Percentiles rank a stretch among this genome's conserved stretches.
These are phyloP conservation scores for Fagus sylvatica DNA, from an alignment of 306 rosid species.

Conservation along the genomic window DNA sequence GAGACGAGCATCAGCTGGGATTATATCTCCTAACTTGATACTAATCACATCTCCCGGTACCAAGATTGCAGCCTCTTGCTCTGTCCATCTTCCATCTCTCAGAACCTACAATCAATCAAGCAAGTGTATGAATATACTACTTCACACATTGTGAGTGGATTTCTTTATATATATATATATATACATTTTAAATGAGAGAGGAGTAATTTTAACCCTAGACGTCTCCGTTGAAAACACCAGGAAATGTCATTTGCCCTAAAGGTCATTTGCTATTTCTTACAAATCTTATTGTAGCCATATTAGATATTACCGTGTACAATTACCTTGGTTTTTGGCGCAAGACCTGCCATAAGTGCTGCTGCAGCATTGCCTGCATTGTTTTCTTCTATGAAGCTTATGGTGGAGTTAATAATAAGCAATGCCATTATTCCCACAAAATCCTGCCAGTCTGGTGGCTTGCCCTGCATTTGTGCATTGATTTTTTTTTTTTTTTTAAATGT, in stretches of 20 bases:
- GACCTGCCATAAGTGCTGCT: conserved; percentile 94
- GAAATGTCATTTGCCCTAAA: too few species aligned
- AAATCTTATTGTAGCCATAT: not conserved
- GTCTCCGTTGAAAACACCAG: too few species aligned
- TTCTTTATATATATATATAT: not conserved
- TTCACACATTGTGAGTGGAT: not conserved
- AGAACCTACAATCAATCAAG: conserved; percentile 44
- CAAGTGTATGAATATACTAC: not conserved
- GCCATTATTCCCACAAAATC: conserved; percentile 70
- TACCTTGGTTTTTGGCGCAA: conserved; percentile 91
- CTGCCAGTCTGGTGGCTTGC: conserved; percentile 86
- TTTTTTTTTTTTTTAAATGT: too few species aligned
- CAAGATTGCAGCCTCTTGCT: conserved; percentile 72
- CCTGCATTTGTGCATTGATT: conserved; percentile 37
- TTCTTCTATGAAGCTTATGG: conserved; percentile 88
- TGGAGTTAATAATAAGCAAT: conserved; percentile 75
- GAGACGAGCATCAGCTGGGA: conserved; percentile 92
- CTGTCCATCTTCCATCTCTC: conserved; percentile 87
- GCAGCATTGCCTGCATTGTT: conserved; percentile 98
- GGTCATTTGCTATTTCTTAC: not conserved
- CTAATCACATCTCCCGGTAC: conserved; percentile 89
- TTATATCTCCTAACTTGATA: conserved; percentile 78
- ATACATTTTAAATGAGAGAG: too few species aligned
- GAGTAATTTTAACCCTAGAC: too few species aligned
- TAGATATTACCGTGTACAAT: not conserved